phyloP scores from a whole-genome alignment of 768 basidiomycete genomes.

The Tylopilus felleus region DNA sequence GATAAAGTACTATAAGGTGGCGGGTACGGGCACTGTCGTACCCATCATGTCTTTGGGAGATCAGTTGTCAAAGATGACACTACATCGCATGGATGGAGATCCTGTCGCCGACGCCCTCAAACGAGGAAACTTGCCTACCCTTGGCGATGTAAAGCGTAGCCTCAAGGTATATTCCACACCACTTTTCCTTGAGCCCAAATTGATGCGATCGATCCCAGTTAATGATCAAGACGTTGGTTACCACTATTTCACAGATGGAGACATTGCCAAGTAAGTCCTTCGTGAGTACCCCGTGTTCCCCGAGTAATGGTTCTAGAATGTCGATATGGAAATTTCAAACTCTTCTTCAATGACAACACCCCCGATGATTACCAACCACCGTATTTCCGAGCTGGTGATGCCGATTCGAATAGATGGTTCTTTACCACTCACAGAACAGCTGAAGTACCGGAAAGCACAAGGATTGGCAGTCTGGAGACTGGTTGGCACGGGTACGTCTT shows the following conservation, averaged over 20 bases:
- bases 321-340: constrained; percentile 85
- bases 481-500: constrained; percentile 64
- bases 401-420: constrained; percentile 70
- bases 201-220: constrained; percentile 39
- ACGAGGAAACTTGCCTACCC: constrained; percentile 63
- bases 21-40: constrained; percentile 55
- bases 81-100: constrained; percentile 43
- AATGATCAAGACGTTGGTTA: constrained; percentile 72
- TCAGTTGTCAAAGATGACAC: constrained; percentile 48
- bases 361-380: constrained; percentile 85
- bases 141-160: constrained; percentile 78
- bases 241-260: constrained; percentile 80
- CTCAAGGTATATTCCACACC: constrained; percentile 52
- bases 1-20: constrained; percentile 61
- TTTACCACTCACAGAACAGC: constrained; percentile 73
- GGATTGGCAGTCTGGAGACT: constrained; percentile 63
- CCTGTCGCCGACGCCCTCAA: constrained; percentile 58
- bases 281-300: not conserved
- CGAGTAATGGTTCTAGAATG: constrained; percentile 45
- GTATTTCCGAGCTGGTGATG: constrained; percentile 69
- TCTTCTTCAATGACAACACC: constrained; percentile 77
- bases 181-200: not conserved
- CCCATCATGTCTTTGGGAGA: constrained; percentile 76
- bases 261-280: constrained; percentile 61
- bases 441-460: constrained; percentile 73